Evolutionary conservation across 1,139 yeast species (phyloP).

Genomic region (Hansenula lynferdii): DNA sequence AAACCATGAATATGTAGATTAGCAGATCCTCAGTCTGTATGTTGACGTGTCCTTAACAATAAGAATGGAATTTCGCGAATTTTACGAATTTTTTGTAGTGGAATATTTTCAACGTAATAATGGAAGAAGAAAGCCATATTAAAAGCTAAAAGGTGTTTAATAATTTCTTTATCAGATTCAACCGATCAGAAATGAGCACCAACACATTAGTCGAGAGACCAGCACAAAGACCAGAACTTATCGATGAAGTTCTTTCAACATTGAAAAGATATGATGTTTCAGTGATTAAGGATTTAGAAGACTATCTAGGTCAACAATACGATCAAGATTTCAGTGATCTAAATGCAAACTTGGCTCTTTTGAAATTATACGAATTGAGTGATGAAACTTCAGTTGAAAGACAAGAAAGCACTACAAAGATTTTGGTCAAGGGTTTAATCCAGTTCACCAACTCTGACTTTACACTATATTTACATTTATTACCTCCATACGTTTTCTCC

Average conservation of each 20-base stretch:
- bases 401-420: slow-evolving; percentile 34
- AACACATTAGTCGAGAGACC: slow-evolving; percentile 27
- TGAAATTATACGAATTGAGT: slow-evolving; percentile 34
- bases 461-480: slow-evolving; percentile 36
- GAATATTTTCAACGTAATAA: background rate
- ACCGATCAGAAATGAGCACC: slow-evolving; percentile 1
- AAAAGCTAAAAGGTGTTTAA: too few species aligned
- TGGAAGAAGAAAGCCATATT: too few species aligned
- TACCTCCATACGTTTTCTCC: slow-evolving; percentile 35
- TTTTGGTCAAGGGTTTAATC: slow-evolving; percentile 36
- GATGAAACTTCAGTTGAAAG: slow-evolving; percentile 32
- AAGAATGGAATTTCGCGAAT: too few species aligned
- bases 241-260: slow-evolving; percentile 31
- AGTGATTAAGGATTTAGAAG: slow-evolving; percentile 37
- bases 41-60: too few species aligned
- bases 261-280: slow-evolving; percentile 40
- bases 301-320: slow-evolving; percentile 36
- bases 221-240: slow-evolving; percentile 31
- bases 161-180: too few species aligned
- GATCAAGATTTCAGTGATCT: slow-evolving; percentile 33
- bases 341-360: slow-evolving; percentile 39
- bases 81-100: background rate
- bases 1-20: too few species aligned
- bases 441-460: slow-evolving; percentile 38
- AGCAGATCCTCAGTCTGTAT: too few species aligned